A percentile compares a stretch with the other conserved stretches of the same genome.
Evolutionary conservation across 306 rosid genomes (phyloP).

Genomic region (Prosopis cineraria): DNA sequence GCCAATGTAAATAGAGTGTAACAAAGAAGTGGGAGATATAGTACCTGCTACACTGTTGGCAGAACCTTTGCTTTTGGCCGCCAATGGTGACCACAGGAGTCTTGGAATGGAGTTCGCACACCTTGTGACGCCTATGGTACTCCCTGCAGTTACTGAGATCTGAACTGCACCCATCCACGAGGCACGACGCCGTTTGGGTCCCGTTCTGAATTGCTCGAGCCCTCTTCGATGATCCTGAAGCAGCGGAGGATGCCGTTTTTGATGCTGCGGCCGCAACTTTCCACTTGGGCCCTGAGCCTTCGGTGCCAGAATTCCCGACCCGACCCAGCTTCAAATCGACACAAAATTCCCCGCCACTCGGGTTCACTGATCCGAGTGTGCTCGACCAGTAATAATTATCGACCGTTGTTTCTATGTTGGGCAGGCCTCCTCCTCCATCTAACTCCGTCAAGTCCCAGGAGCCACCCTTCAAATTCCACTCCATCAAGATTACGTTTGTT

Average conservation of each 20-base stretch:
- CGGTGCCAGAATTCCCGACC: slow-evolving; percentile 50
- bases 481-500: slow-evolving; percentile 50
- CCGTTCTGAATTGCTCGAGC: slow-evolving; percentile 66
- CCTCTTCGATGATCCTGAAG: slow-evolving; percentile 76
- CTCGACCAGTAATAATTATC: slow-evolving; percentile 48
- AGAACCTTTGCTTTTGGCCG: slow-evolving; percentile 89
- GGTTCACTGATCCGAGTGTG: slow-evolving; percentile 41
- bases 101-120: slow-evolving; percentile 92
- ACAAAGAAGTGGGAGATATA: not conserved
- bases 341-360: slow-evolving; percentile 62
- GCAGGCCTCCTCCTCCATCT: slow-evolving; percentile 52
- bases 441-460: slow-evolving; percentile 82
- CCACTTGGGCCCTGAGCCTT: slow-evolving; percentile 19
- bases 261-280: slow-evolving; percentile 24
- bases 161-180: slow-evolving; percentile 86
- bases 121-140: slow-evolving; percentile 96
- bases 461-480: slow-evolving; percentile 83
- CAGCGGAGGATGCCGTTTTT: slow-evolving; percentile 46
- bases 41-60: slow-evolving; percentile 99
- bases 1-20: slow-evolving; percentile 28
- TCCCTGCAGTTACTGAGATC: slow-evolving; percentile 87
- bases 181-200: slow-evolving; percentile 66
- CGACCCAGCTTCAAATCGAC: slow-evolving; percentile 96
- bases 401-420: slow-evolving; percentile 55
- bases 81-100: slow-evolving; percentile 80